Evolutionary conservation across 805 yeast genomes (phyloP).

Genomic region (Nakazawaea peltata): DNA sequence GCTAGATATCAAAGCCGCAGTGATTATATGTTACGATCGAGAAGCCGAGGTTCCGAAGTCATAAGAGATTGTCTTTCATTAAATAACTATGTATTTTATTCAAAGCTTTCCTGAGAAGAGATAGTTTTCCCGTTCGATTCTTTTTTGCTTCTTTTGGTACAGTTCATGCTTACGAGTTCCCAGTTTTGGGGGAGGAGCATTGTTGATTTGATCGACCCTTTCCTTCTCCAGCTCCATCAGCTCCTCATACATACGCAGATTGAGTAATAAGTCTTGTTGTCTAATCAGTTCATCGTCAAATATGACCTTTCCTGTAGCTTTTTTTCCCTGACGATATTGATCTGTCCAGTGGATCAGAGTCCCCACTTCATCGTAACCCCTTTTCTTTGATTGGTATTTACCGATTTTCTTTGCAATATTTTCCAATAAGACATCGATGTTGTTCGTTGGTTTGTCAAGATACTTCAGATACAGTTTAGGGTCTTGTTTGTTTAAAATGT

Average conservation of each 20-base stretch:
- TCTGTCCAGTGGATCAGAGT: constrained; percentile 59
- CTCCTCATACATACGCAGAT: constrained; percentile 10
- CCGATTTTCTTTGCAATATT: constrained; percentile 35
- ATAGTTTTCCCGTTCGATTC: constrained; percentile 4
- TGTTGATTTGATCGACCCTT: constrained; percentile 11
- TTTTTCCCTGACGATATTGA: constrained; percentile 51
- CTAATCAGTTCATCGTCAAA: constrained; percentile 20
- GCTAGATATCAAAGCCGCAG: too few relatives aligned
- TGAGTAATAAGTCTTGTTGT: constrained; percentile 5
- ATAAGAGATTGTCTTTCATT: too few relatives aligned
- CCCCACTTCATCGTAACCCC: constrained; percentile 44
- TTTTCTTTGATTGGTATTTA: constrained; percentile 16
- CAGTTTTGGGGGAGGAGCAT: too few relatives aligned
- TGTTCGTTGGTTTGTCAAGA: constrained; percentile 61
- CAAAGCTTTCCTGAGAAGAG: constrained; percentile 1
- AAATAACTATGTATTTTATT: too few relatives aligned
- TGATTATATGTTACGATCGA: too few relatives aligned
- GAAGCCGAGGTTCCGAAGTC: too few relatives aligned
- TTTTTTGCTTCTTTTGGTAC: constrained; percentile 1
- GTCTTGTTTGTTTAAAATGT: constrained; percentile 58
- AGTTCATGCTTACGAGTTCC: constrained; percentile 2
- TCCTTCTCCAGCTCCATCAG: constrained; percentile 11
- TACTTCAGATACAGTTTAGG: constrained; percentile 36
- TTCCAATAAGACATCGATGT: constrained; percentile 47
- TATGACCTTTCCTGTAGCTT: constrained; percentile 18